Evolutionary conservation across 352 stramenopile species (phyloP).

Genomic region (Peronospora farinosa): DNA sequence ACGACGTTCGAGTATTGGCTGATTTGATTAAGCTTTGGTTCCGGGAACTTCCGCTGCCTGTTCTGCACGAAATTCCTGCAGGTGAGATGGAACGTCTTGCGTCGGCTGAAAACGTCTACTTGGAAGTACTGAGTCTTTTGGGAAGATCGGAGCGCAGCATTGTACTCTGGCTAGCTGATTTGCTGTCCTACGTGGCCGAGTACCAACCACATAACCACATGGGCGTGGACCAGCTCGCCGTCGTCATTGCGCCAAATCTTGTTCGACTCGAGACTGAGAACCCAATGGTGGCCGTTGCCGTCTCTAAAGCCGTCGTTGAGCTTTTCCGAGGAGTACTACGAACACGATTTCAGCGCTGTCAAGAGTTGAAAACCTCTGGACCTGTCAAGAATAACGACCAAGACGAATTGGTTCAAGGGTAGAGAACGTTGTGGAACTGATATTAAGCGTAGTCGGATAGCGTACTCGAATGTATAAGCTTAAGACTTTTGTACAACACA

Average conservation of each 20-base stretch:
- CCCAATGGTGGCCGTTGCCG: constrained; percentile 75
- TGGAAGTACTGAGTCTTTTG: constrained; percentile 45
- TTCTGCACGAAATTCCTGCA: constrained; percentile 73
- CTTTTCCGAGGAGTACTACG: constrained; percentile 56
- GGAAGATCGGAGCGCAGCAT: constrained; percentile 50
- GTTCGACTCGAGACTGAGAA: constrained; percentile 82
- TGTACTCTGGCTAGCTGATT: constrained; percentile 78
- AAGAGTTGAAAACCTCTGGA: constrained; percentile 16
- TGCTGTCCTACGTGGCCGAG: constrained; percentile 64
- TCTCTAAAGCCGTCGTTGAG: constrained; percentile 83
- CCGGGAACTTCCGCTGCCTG: constrained; percentile 70
- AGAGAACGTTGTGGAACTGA: constrained; percentile 17
- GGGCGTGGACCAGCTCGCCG: constrained; percentile 85
- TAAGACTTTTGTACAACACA: constrained; percentile 1
- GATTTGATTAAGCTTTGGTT: constrained; percentile 90
- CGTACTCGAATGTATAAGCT: constrained; percentile 23
- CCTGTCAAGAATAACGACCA: constrained; percentile 5
- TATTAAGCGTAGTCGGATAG: constrained; percentile 13
- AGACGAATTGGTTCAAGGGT: constrained; percentile 9
- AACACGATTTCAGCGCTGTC: constrained; percentile 27
- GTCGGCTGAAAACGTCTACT: constrained; percentile 35
- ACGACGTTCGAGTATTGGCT: constrained; percentile 79
- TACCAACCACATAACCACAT: constrained; percentile 81
- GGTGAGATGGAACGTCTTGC: constrained; percentile 56
- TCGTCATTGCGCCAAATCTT: constrained; percentile 86